Percentiles rank a stretch among this genome's conserved stretches.
These are phyloP conservation scores for Calonectria hongkongensis DNA, from an alignment of 2,329 filamentous ascomycete genomes.

Conservation along the genomic window DNA sequence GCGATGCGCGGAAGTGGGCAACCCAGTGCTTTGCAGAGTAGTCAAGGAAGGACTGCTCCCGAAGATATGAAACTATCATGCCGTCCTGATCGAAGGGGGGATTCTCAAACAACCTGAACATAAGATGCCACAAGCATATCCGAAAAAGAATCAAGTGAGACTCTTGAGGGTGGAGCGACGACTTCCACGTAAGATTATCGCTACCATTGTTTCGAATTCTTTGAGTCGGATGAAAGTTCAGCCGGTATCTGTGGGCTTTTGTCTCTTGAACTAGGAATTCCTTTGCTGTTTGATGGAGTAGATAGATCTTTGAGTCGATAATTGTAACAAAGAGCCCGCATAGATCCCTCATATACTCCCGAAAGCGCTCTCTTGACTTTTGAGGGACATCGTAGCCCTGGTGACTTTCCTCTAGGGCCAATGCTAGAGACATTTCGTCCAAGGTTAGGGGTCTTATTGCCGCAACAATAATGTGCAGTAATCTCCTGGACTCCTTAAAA, in stretches of 20 bases:
- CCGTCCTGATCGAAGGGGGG: neutral
- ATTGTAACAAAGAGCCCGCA: constrained; percentile 50
- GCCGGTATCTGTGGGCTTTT: neutral
- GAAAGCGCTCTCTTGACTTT: constrained; percentile 24
- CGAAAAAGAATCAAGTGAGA: neutral
- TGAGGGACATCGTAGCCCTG: constrained; percentile 37
- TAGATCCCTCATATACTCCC: constrained; percentile 44
- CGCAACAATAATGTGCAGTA: constrained; percentile 52
- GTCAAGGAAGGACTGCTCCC: constrained; percentile 24
- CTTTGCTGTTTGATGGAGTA: constrained; percentile 22
- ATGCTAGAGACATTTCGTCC: constrained; percentile 48
- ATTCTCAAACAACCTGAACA: constrained; percentile 19
- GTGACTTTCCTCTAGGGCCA: constrained; percentile 36
- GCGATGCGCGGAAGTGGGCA: constrained; percentile 26
- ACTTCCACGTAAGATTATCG: neutral
- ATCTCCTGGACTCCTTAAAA: constrained; percentile 35
- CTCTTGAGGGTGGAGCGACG: neutral
- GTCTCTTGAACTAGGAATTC: constrained; percentile 8
- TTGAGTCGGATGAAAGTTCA: no score
- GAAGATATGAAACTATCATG: neutral
- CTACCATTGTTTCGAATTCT: no score
- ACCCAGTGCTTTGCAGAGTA: constrained; percentile 39
- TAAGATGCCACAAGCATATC: neutral
- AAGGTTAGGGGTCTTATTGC: constrained; percentile 50
- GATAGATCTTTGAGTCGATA: neutral